Base-by-base conservation (phyloP, 2,329 filamentous ascomycete species). In the Alternaria rosae region DNA sequence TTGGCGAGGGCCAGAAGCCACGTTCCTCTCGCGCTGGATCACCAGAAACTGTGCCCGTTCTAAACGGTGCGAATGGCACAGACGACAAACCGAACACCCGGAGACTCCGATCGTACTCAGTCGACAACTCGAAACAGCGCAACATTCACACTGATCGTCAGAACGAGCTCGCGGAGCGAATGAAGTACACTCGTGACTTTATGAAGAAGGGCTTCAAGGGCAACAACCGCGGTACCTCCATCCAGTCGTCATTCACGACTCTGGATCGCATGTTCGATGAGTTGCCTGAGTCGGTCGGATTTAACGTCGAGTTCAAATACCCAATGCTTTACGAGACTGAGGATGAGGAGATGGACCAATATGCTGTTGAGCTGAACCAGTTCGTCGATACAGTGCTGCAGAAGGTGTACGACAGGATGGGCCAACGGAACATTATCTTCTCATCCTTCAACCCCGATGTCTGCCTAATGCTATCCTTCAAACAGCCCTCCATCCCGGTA, bases 301-400 rank as follows among this genome's bases (percentile, higher is more conserved):
- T 99, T 86, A 98, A 99, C 80, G 97, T 99, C 70, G 95, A 99
- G 83, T 92, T 99, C 87, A 98, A 99, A 81, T 99, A 99, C 77
- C 95, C 95, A 6, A 98, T 98, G 94, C 87, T 99, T 43, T 91
- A 94, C 77, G 96, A 99, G 83, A 92, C 89, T 61, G 93, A 97
- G 79, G 92, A 96, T 78, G 92, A 97, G 69, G 93, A 97, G 70
- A 97, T 98, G 93, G 94, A 97, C 77, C 92, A 92, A 4, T 97
- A 97, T 75, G 94, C 93, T 0, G 92, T 98, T 48, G 95, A 99
- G 81, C 87, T 98, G 70, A 98, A 98, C 81, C 93, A 91, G 1
- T 99, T 98, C 78, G 94, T 96, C 75, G 95, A 99, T 79, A 97
- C 93, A 1, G 92, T 99, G 4, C 85, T 99, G 9, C 86, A 86